Evolutionary conservation across 2,329 filamentous ascomycete species (phyloP), one percentile per base, ranked within the genome.

Genomic region (Talaromyces sp.): DNA sequence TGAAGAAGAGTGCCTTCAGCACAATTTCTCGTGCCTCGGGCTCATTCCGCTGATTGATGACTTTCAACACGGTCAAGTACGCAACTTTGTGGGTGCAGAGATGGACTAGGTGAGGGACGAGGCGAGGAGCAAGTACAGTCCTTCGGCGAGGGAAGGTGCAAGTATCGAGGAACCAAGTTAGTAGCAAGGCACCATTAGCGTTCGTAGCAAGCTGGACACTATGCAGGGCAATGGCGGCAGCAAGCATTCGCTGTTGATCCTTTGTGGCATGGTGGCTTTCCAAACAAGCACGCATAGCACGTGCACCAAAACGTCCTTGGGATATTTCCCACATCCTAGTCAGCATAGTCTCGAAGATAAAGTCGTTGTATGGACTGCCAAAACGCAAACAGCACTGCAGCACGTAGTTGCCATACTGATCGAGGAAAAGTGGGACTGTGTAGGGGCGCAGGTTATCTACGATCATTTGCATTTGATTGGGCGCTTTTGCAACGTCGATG

Each of bases 371-470:
- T 1, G 93, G 92, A 35, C 90, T 82, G 14, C 91, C 91, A 73
- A 97, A 99, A 71, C 96, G 93, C 69, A 99, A 84, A 76, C 94
- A 98, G 71, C 95, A 95, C 79, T 99, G 95, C 71, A 98, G 85
- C 64, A 99, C 95, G 72, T 99, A 99, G 81, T 99, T 99, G 75
- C 95, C 95, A 72, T 96, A 99, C 75, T 99, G 95, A 74, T 99
- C 95, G 43, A 98, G 84, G 84, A 99, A 98, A 22, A 98, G 84
- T 2, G 93, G 92, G 56, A 97, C 87, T 0, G 91, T 93, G 79
- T 96, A 97, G 0, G 93, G 89, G 3, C 90, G 90, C 35, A 98
- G 83, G 69, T 92, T 86, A 68, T 96, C 88, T 33, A 95, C 90
- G 73, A 99, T 94, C 80, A 92, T 82, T 56, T 83, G 81, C 88